Evolutionary conservation across 441 rosid species (phyloP).

Genomic region (Adansonia madagascariensis): DNA sequence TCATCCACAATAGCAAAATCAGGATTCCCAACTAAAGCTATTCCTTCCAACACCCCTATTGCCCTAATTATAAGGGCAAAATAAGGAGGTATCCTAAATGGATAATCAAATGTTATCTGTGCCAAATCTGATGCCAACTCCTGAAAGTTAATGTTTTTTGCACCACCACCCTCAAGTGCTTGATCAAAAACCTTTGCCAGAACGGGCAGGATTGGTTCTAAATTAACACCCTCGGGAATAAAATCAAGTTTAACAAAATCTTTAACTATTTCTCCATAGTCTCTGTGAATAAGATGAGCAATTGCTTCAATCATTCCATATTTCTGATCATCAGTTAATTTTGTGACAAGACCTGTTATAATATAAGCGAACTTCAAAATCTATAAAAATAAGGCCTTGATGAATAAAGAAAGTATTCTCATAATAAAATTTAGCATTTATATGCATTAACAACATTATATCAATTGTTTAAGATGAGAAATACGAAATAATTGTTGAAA

Average conservation of each 20-base stretch:
- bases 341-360: constrained; percentile 83
- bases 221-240: constrained; percentile 93
- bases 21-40: constrained; percentile 94
- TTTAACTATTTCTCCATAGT: constrained; percentile 85
- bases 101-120: constrained; percentile 96
- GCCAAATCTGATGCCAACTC: constrained; percentile 97
- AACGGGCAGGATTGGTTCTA: constrained; percentile 95
- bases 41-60: constrained; percentile 95
- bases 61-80: constrained; percentile 97
- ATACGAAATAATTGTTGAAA: background rate
- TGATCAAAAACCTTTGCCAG: constrained; percentile 97
- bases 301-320: constrained; percentile 99
- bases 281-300: constrained; percentile 95
- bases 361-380: constrained; percentile 31
- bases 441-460: constrained; percentile 7
- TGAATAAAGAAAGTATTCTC: constrained; percentile 4
- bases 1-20: constrained; percentile 96
- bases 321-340: constrained; percentile 90
- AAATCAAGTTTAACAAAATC: constrained; percentile 96
- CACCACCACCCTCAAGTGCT: constrained; percentile 99
- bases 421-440: background rate
- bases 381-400: constrained; percentile 23
- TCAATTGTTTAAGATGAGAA: background rate
- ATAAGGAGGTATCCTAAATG: constrained; percentile 97
- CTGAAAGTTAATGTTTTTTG: constrained; percentile 88